Conservation (phyloP, 2,329 filamentous ascomycete species). For the Exophiala sp. region DNA sequence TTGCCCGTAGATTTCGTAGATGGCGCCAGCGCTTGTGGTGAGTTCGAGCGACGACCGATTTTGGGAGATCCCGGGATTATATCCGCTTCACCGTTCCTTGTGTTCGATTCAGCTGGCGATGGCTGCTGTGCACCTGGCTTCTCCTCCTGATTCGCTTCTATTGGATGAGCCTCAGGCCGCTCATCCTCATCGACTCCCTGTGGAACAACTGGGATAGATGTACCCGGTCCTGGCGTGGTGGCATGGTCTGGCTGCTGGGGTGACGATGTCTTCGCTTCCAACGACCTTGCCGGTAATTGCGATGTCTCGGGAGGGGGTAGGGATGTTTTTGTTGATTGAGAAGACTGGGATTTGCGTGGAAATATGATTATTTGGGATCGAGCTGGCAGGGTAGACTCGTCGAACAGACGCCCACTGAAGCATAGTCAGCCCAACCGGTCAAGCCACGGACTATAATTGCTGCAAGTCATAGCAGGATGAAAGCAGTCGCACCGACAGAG, state of each 20-base stretch:
- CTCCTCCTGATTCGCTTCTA: background rate
- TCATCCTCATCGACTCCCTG: background rate
- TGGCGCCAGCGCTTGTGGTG: background rate
- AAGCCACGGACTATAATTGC: slow-evolving; percentile 7
- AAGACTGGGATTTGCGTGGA: slow-evolving; percentile 28
- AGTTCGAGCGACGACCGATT: background rate
- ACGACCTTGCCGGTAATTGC: background rate
- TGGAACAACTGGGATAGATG: background rate
- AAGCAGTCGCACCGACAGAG: slow-evolving; percentile 13
- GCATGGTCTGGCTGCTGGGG: slow-evolving; percentile 1
- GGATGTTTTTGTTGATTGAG: slow-evolving; percentile 16
- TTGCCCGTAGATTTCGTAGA: background rate
- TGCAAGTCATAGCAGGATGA: slow-evolving; percentile 8
- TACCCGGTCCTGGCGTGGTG: slow-evolving; percentile 1
- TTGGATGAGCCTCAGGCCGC: background rate
- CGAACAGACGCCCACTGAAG: slow-evolving; percentile 51
- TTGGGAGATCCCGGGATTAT: background rate
- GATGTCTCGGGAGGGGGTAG: background rate
- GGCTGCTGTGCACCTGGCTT: background rate
- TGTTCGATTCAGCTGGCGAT: background rate
- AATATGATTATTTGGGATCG: slow-evolving; percentile 31
- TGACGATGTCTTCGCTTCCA: slow-evolving; percentile 2
- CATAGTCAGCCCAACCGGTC: slow-evolving; percentile 14
- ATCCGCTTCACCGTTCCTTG: slow-evolving; percentile 3
- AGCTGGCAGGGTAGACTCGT: slow-evolving; percentile 49